Base-by-base conservation (phyloP, 78 protist genomes). In the Pelomyxa schiedti region DNA sequence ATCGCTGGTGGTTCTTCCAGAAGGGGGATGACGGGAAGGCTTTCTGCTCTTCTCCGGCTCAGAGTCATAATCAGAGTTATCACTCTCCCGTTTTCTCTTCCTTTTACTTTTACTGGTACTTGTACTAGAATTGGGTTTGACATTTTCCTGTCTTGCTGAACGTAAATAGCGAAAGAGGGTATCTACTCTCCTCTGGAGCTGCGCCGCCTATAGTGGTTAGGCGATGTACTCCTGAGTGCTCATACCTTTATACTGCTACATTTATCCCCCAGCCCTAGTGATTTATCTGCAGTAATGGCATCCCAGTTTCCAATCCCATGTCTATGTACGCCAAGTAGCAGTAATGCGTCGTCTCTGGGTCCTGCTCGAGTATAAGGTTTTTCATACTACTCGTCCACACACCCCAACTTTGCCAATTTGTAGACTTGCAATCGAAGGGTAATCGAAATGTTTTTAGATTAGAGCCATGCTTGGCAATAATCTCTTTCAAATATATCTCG, bases 291-390 rank as follows among this genome's bases (percentile, higher is more conserved):
- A 66, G 76, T 81, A 36, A 83, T 83, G 4, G 73, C 35, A 26
- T 83, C 82, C 77, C 82, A 83, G 39, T 72, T 74, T 7, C 88
- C 83, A 16, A 69, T 35, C 40, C 88, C 88, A 74, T 83, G 39
- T 24, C 66, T 64, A 24, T 77, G 69, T 2, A 72, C 69, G 35
- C 81, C 88, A 80, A 69, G 66, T 63, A 83, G 26, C 8, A 83
- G 70, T 75, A 76, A 43, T 8, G 81, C 79, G 76, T 83, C 88
- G 24, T 83, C 88, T 58, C 74, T 76, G 28, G 74, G 68, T 24
- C 83, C 78, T 83, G 84, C 77, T 43, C 78, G 77, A 2, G 63
- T 69, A 74, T 0, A 78, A 75, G 0, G 76, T 53, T 42, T 80
- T 40, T n/a, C 74, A 81, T 35, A 76, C 73, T 41, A 76, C 68